Conservation (phyloP, 179 eudicot species). For the Silene coronaria region DNA sequence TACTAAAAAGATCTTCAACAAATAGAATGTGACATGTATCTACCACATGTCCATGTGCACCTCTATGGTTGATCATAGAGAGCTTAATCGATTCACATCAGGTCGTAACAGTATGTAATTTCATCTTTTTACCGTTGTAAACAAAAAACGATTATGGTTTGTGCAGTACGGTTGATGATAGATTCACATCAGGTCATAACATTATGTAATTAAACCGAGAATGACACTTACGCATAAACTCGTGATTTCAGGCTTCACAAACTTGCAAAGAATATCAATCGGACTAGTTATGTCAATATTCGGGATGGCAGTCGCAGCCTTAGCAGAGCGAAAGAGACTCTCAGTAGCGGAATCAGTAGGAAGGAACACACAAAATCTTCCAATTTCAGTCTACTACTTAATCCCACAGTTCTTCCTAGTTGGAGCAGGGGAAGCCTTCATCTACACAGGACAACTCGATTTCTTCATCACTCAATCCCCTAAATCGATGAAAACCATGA, state of each 20-base stretch:
- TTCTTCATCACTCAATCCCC: constrained; percentile 80
- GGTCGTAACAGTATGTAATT: too few species aligned
- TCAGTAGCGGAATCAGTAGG: constrained; percentile 39
- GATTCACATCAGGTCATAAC: too few species aligned
- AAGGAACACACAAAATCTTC: constrained; percentile 34
- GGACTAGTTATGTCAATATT: constrained; percentile 56
- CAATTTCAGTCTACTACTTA: constrained; percentile 50
- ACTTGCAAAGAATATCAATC: constrained; percentile 56
- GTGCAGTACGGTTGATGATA: too few species aligned
- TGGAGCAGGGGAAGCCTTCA: constrained; percentile 74
- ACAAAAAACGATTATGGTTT: too few species aligned
- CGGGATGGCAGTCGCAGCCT: constrained; percentile 72
- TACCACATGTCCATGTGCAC: not conserved
- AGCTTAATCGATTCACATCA: too few species aligned
- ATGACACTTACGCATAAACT: not conserved
- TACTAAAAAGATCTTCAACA: not conserved
- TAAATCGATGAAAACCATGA: constrained; percentile 75
- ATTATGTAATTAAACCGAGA: too few species aligned
- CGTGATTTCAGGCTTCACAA: constrained; percentile 56
- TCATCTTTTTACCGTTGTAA: too few species aligned
- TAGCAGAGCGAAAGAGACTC: constrained; percentile 51
- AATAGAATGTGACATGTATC: not conserved
- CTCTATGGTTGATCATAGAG: too few species aligned
- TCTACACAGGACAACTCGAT: constrained; percentile 77
- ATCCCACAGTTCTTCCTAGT: constrained; percentile 80